These are phyloP conservation scores for Geotrichum klebahnii DNA, from an alignment of 1,139 yeast species.

Conservation along the genomic window DNA sequence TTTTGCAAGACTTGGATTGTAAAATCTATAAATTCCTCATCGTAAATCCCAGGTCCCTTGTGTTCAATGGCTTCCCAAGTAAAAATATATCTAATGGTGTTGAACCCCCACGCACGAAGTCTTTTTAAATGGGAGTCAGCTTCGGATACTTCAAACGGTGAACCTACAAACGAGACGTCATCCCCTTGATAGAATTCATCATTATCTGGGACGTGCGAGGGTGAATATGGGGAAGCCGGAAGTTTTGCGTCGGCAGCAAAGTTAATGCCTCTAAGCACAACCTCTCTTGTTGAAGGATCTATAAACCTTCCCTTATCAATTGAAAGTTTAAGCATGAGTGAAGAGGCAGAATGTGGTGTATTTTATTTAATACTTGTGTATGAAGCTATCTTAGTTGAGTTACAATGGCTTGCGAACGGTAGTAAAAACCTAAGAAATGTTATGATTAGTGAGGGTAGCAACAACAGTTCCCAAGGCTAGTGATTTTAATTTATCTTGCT, in stretches of 20 bases:
- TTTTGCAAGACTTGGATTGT: constrained; percentile 58
- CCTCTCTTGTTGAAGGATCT: constrained; percentile 56
- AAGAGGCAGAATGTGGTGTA: too few species aligned
- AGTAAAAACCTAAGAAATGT: too few species aligned
- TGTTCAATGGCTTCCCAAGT: constrained; percentile 95
- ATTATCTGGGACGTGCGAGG: constrained; percentile 43
- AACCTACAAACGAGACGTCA: constrained; percentile 66
- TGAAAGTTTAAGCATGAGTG: constrained; percentile 25
- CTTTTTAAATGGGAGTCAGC: constrained; percentile 64
- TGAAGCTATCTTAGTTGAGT: too few species aligned
- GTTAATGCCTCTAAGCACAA: constrained; percentile 76
- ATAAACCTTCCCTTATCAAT: constrained; percentile 50
- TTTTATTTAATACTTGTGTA: too few species aligned
- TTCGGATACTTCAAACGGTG: constrained; percentile 72
- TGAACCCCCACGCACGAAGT: constrained; percentile 74
- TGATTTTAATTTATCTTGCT: too few species aligned
- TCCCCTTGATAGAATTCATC: constrained; percentile 63
- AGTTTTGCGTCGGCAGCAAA: constrained; percentile 71
- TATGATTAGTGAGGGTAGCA: too few species aligned
- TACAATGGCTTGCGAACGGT: too few species aligned
- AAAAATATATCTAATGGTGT: constrained; percentile 65
- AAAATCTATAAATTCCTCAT: constrained; percentile 67
- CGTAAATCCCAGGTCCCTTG: constrained; percentile 78
- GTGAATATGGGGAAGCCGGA: constrained; percentile 52
- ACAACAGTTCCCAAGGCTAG: too few species aligned